Evolutionary conservation across 495 filamentous ascomycete genomes (phyloP).

Genomic region (Penicillium paxilli): DNA sequence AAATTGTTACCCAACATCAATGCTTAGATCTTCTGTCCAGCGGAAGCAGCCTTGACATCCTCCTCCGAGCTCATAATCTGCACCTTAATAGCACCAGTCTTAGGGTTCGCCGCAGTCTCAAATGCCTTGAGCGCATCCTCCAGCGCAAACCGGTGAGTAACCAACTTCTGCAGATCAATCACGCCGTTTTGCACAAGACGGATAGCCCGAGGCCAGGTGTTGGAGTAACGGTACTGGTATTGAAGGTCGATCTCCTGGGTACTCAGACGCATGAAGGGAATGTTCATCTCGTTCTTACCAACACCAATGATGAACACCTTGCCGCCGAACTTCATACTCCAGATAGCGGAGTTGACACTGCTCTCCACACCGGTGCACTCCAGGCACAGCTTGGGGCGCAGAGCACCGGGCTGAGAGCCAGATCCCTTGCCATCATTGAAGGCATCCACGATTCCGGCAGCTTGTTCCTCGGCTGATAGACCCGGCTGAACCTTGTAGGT

Average conservation of each 20-base stretch:
- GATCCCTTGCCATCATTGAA: conserved; percentile 43
- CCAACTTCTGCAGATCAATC: conserved; percentile 74
- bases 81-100: conserved; percentile 93
- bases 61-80: conserved; percentile 65
- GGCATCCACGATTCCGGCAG: conserved; percentile 59
- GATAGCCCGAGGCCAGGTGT: conserved; percentile 94
- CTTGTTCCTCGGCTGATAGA: conserved; percentile 67
- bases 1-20: background rate
- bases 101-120: conserved; percentile 80
- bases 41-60: conserved; percentile 44
- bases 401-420: conserved; percentile 54
- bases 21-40: conserved; percentile 33
- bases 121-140: conserved; percentile 91
- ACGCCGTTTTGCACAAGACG: conserved; percentile 80
- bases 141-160: conserved; percentile 81
- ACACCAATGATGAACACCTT: conserved; percentile 94
- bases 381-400: conserved; percentile 74
- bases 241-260: conserved; percentile 90
- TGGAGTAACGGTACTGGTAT: conserved; percentile 94
- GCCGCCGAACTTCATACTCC: conserved; percentile 86
- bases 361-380: conserved; percentile 96
- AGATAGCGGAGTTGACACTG: conserved; percentile 80
- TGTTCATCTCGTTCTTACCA: conserved; percentile 89
- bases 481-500: conserved; percentile 75
- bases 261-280: conserved; percentile 89